A percentile compares a stretch with the other conserved stretches of the same genome.
Conservation (phyloP, 2,329 filamentous ascomycete species). For the Coniella vitis region DNA sequence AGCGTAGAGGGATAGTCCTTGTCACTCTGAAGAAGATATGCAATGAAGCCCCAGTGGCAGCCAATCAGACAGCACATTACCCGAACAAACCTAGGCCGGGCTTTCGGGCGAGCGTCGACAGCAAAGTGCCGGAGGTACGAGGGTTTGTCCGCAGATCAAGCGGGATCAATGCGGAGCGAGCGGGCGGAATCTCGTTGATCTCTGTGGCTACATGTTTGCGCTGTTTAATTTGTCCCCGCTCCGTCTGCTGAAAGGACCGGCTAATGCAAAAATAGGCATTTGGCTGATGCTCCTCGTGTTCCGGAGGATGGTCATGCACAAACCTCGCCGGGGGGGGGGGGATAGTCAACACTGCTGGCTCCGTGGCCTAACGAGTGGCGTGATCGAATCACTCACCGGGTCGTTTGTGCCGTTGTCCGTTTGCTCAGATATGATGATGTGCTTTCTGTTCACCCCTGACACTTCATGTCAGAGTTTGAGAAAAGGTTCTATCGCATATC, state of each 20-base stretch:
- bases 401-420: conserved; percentile 35
- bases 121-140: conserved; percentile 7
- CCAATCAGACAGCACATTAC: conserved; percentile 17
- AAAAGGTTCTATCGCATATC: conserved; percentile 2
- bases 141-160: conserved; percentile 2
- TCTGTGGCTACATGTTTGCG: background rate
- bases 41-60: conserved; percentile 5
- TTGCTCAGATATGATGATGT: conserved; percentile 25
- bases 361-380: conserved; percentile 19
- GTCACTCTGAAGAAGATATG: conserved; percentile 13
- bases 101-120: conserved; percentile 1
- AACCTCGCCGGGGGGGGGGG: conserved; percentile 25
- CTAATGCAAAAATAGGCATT: conserved; percentile 2
- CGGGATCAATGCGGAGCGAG: conserved; percentile 1
- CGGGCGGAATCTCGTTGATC: background rate
- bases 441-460: conserved; percentile 20
- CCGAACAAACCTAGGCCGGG: conserved; percentile 12
- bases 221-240: background rate
- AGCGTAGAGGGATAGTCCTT: conserved; percentile 14
- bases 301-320: conserved; percentile 20
- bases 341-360: conserved; percentile 22
- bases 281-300: conserved; percentile 18
- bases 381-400: conserved; percentile 20
- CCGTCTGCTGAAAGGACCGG: background rate
- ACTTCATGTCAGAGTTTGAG: conserved; percentile 18